These are phyloP conservation scores for Avicennia marina DNA, from an alignment of 257 asterid species.

Conservation along the genomic window DNA sequence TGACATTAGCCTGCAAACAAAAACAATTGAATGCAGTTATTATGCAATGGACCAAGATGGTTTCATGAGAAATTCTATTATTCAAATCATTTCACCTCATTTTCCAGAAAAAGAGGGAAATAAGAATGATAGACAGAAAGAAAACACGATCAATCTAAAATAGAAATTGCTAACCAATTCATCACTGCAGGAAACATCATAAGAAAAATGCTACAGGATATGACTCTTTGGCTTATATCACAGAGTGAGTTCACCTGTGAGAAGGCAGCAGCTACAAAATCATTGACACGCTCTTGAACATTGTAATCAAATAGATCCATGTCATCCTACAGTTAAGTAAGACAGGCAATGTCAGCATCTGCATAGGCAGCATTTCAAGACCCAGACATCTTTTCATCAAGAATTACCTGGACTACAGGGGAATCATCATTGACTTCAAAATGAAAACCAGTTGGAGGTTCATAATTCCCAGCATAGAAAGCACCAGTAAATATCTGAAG, in stretches of 20 bases:
- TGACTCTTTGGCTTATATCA: neutral
- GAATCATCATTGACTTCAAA: constrained; percentile 79
- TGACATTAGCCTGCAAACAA: constrained; percentile 72
- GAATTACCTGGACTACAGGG: constrained; percentile 73
- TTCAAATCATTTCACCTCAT: constrained; percentile 1
- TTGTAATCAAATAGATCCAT: constrained; percentile 69
- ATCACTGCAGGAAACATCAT: neutral
- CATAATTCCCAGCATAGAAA: constrained; percentile 79
- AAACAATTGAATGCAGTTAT: constrained; percentile 3
- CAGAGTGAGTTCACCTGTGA: constrained; percentile 44
- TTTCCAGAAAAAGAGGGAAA: neutral
- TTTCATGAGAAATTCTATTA: neutral
- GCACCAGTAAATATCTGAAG: constrained; percentile 93
- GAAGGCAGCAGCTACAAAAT: constrained; percentile 90
- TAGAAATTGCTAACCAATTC: neutral
- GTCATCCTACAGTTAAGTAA: constrained; percentile 60
- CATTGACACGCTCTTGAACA: constrained; percentile 87
- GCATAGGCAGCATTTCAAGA: constrained; percentile 9
- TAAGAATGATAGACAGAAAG: neutral
- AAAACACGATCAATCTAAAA: neutral
- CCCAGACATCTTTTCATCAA: neutral
- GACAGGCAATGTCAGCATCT: constrained; percentile 18
- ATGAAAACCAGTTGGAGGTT: constrained; percentile 82
- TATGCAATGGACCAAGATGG: constrained; percentile 6
- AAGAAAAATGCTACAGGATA: neutral